phyloP scores from a whole-genome alignment of 202 grass and related monocot genomes.

The Setaria viridis region DNA sequence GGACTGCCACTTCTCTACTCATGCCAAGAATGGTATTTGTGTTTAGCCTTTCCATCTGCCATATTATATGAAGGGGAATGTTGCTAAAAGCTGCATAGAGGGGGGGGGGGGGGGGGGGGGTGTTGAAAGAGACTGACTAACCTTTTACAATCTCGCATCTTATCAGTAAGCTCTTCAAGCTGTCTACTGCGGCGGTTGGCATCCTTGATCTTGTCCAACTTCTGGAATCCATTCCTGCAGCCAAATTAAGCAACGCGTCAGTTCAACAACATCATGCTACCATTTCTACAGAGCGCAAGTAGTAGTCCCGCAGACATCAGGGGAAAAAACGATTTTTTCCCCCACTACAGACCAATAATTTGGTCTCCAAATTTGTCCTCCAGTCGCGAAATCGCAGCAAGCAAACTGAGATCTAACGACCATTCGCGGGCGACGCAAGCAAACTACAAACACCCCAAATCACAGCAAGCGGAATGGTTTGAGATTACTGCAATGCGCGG shows the following conservation, averaged over 20 bases:
- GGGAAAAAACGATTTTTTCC: not conserved
- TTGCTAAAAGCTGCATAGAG: not conserved
- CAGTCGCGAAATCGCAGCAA: not conserved
- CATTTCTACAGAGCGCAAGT: not conserved
- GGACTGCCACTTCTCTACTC: not conserved
- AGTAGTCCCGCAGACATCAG: not conserved
- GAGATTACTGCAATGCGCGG: slow-evolving; percentile 89
- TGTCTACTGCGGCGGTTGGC: slow-evolving; percentile 82
- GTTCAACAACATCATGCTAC: not conserved
- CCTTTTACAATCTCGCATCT: slow-evolving; percentile 99
- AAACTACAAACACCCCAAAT: not conserved
- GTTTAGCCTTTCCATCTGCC: not conserved
- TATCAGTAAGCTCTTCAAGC: slow-evolving; percentile 93
- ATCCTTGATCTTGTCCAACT: slow-evolving; percentile 98
- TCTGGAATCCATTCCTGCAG: slow-evolving; percentile 95
- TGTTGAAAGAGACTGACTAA: slow-evolving; percentile 31
- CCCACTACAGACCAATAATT: slow-evolving; percentile 2
- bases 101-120: not conserved
- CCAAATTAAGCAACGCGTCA: slow-evolving; percentile 21
- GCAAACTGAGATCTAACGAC: slow-evolving; percentile 24
- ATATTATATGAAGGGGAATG: not conserved
- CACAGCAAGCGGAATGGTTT: not conserved
- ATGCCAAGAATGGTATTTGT: not conserved
- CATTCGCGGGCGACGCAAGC: not conserved
- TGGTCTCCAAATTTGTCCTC: not conserved